Evolutionary conservation across 371 early-diverging fungal genomes (phyloP).

Genomic region (Mortierella sp.): DNA sequence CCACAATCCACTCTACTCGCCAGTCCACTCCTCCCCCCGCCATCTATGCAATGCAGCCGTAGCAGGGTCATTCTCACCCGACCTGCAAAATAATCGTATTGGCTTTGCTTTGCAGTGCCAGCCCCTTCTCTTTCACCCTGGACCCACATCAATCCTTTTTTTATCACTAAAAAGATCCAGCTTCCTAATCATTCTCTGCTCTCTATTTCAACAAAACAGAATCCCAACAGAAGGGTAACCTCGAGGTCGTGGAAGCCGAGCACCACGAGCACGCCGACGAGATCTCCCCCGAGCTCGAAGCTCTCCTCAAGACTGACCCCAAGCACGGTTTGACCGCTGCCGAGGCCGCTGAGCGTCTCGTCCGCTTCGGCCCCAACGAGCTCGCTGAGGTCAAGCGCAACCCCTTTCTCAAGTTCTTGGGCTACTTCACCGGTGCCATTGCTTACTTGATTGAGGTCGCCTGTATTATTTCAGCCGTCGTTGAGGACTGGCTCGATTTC

Average conservation of each 20-base stretch:
- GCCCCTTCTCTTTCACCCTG: background rate
- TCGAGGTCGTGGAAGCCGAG: constrained; percentile 67
- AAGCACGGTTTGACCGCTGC: constrained; percentile 71
- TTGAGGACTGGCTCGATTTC: constrained; percentile 82
- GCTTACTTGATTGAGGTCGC: constrained; percentile 89
- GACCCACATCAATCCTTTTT: background rate
- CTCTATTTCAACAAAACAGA: constrained; percentile 5
- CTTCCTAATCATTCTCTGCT: background rate
- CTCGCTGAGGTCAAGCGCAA: constrained; percentile 86
- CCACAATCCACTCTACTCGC: background rate
- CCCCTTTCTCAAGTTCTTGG: constrained; percentile 89
- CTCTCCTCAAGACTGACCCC: constrained; percentile 79
- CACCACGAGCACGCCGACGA: constrained; percentile 80
- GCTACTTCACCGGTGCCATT: constrained; percentile 91
- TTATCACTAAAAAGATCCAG: background rate
- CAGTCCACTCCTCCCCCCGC: background rate
- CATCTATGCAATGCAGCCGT: background rate
- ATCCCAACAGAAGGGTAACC: constrained; percentile 33
- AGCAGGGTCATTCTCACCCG: background rate
- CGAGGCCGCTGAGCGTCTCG: constrained; percentile 72
- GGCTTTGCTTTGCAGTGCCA: background rate
- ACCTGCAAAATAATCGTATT: background rate
- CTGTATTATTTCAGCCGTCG: constrained; percentile 74
- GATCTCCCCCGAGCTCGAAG: constrained; percentile 81
- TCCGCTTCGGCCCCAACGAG: constrained; percentile 81